Percentiles rank a stretch among this genome's conserved stretches.
These are phyloP conservation scores for Cladosporium austrohemisphaericum DNA, from an alignment of 2,329 filamentous ascomycete species.

Conservation along the genomic window DNA sequence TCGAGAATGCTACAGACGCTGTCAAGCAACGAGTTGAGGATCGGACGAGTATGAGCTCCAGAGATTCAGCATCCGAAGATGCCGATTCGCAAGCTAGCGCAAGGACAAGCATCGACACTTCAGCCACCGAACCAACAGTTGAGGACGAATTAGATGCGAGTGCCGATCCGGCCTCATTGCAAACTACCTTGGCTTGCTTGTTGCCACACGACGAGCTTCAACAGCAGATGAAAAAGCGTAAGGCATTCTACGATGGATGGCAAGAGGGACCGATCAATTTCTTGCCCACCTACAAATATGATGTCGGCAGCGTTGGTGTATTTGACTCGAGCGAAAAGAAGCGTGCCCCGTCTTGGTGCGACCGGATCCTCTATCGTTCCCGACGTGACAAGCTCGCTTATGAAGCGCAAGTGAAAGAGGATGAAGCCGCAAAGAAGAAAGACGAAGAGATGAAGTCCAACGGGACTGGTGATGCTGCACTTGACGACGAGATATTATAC, in stretches of 20 bases:
- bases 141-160: conserved; percentile 44
- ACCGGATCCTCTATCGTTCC: conserved; percentile 84
- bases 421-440: conserved; percentile 62
- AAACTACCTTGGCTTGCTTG: conserved; percentile 82
- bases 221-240: conserved; percentile 68
- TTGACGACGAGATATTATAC: conserved; percentile 81
- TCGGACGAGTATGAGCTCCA: conserved; percentile 17
- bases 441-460: conserved; percentile 83
- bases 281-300: conserved; percentile 95
- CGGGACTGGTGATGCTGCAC: conserved; percentile 67
- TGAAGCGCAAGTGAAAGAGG: conserved; percentile 60
- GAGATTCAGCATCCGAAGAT: neutral
- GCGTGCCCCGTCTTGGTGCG: conserved; percentile 92
- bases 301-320: conserved; percentile 83
- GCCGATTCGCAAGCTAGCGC: neutral
- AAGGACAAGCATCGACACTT: conserved; percentile 3
- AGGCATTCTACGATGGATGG: conserved; percentile 88
- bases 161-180: conserved; percentile 78
- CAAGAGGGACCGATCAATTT: conserved; percentile 83
- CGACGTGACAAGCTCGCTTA: conserved; percentile 65
- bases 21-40: conserved; percentile 21
- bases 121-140: conserved; percentile 14
- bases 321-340: conserved; percentile 97
- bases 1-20: conserved; percentile 26
- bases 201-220: conserved; percentile 85